Evolutionary conservation across 345 rosid genomes (phyloP).

Genomic region (Euphorbia tirucalli): DNA sequence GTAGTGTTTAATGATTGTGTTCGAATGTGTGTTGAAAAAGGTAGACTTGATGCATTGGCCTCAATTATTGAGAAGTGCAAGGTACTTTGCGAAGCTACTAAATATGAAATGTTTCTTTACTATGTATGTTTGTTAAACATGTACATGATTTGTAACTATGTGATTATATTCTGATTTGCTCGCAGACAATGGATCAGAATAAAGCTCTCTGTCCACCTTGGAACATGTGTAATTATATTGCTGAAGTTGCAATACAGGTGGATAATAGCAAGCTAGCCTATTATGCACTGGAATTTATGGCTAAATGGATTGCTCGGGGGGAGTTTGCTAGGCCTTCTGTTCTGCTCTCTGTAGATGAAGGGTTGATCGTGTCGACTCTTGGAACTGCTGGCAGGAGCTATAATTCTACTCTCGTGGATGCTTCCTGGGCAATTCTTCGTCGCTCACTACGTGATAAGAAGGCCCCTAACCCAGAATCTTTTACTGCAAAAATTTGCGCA

Average conservation of each 20-base stretch:
- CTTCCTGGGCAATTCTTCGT: constrained; percentile 70
- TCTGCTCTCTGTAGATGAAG: constrained; percentile 76
- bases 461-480: constrained; percentile 67
- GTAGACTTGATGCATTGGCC: constrained; percentile 59
- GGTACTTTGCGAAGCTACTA: constrained; percentile 42
- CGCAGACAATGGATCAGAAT: constrained; percentile 72
- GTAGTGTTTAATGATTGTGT: constrained; percentile 54
- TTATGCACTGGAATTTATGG: constrained; percentile 82
- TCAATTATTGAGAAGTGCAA: constrained; percentile 84
- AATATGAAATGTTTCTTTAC: background rate
- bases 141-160: background rate
- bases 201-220: constrained; percentile 83
- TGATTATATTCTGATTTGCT: constrained; percentile 28
- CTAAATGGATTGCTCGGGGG: constrained; percentile 71
- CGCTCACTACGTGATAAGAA: constrained; percentile 65
- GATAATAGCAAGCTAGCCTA: constrained; percentile 80
- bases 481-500: constrained; percentile 73
- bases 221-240: constrained; percentile 60
- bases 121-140: background rate
- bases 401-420: constrained; percentile 64
- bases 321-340: constrained; percentile 63
- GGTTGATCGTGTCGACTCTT: constrained; percentile 67
- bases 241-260: constrained; percentile 64
- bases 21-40: constrained; percentile 47
- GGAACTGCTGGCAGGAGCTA: constrained; percentile 85